These are phyloP conservation scores for Trichoderma gracile DNA, from an alignment of 2,329 filamentous ascomycete species.

Conservation along the genomic window DNA sequence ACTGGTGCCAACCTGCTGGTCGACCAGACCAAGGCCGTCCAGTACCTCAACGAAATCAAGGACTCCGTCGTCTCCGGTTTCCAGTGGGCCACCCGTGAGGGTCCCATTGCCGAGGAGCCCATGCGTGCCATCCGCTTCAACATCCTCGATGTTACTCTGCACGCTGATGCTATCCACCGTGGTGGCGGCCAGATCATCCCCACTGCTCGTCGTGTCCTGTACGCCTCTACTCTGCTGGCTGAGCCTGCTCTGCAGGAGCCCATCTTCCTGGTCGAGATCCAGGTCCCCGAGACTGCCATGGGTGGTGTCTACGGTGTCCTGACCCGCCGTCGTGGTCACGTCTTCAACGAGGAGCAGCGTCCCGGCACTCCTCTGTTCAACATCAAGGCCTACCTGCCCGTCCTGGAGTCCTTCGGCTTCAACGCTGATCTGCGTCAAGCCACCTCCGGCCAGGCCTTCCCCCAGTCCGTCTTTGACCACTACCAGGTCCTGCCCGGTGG, in stretches of 20 bases:
- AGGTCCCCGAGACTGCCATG: constrained; percentile 98
- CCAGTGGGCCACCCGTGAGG: constrained; percentile 99
- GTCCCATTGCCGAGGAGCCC: constrained; percentile 96
- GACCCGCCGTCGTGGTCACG: constrained; percentile 96
- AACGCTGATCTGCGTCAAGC: constrained; percentile 91
- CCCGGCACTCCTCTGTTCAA: constrained; percentile 99
- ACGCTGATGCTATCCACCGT: constrained; percentile 99
- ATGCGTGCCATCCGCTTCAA: constrained; percentile 98
- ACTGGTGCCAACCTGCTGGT: constrained; percentile 97
- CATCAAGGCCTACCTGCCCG: constrained; percentile 95
- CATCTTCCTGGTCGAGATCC: constrained; percentile 98
- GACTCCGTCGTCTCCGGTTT: constrained; percentile 99
- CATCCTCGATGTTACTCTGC: constrained; percentile 98
- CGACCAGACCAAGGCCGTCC: constrained; percentile 99
- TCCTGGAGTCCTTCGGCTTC: constrained; percentile 99
- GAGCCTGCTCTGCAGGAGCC: constrained; percentile 92
- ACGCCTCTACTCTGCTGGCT: constrained; percentile 87
- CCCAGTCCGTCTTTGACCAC: constrained; percentile 98
- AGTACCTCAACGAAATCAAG: constrained; percentile 99
- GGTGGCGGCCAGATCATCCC: constrained; percentile 99
- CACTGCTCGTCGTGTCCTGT: constrained; percentile 95
- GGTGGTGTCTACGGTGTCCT: constrained; percentile 99
- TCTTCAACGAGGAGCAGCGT: constrained; percentile 97
- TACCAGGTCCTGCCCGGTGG: constrained; percentile 96
- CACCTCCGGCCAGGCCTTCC: constrained; percentile 98